Base-by-base conservation (phyloP, 2,329 filamentous ascomycete species). In the Ophiosphaerella herpotricha region DNA sequence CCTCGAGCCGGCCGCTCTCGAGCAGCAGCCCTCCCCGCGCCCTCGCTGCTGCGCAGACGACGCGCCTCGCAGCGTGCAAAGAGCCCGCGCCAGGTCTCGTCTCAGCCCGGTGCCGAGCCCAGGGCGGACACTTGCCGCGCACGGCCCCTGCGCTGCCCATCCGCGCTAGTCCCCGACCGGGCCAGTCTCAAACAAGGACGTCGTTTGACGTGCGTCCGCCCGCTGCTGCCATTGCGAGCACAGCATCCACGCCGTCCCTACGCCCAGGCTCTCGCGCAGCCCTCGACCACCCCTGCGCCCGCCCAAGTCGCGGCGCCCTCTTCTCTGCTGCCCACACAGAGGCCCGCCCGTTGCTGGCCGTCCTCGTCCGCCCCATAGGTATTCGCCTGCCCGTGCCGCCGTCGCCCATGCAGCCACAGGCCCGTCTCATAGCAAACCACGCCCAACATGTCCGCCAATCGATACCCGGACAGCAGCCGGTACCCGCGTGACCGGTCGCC, bases 401-500 rank as follows among this genome's bases (percentile, higher is more conserved):
- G 29, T 46, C 50, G 56, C 54, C 29, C 56, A 61, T 61, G 58
- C 57, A 54, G 21, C 31, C 45, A 47, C 50, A 52, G 35, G 32
- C 18, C 33, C 16, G 24, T 31, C 7, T 16, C 29, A 37, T 33
- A 54, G 7, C 31, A 52, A 44, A 44, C 50, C 39, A 44, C 13
- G 42, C 43, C 34, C 52, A 55, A 31, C 36, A 72, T 73, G 70
- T 72, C 70, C 54, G 65, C 68, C 42, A 68, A 64, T 46, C 63
- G 68, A 43, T 70, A 71, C 52, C 63, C 64, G 46, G 68, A 71
- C 59, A 70, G 57, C 58, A 66, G 54, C 63, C 60, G 69, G 61
- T 73, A 70, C 54, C 61, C 75, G 48, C 75, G 77, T 61, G 76
- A 75, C 57, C 69, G 74, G 46, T 75, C 75, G 33, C 75, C 75